These are phyloP conservation scores for Crataegus laevigata DNA, from an alignment of 306 rosid genomes.

Conservation along the genomic window DNA sequence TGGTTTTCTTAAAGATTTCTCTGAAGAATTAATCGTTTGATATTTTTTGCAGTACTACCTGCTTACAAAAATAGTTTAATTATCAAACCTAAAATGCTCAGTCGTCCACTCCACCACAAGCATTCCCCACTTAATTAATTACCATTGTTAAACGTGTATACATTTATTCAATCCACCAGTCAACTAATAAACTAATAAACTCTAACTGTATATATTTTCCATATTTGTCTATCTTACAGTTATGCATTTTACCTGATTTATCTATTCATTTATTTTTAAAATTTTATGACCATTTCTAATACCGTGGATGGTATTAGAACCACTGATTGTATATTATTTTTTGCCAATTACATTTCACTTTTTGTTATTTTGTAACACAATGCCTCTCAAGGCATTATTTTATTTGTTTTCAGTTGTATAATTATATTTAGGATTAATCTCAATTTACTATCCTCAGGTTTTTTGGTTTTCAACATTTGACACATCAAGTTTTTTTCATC, in stretches of 20 bases:
- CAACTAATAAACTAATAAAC: background rate
- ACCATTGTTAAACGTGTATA: too few species aligned
- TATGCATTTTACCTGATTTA: too few species aligned
- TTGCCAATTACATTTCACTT: background rate
- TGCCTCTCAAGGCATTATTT: background rate
- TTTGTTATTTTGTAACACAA: background rate
- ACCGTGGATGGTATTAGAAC: too few species aligned
- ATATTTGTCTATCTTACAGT: too few species aligned
- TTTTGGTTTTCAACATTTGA: too few species aligned
- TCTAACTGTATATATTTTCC: too few species aligned
- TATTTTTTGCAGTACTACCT: background rate
- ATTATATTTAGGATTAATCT: too few species aligned
- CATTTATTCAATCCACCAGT: background rate
- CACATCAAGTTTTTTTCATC: too few species aligned
- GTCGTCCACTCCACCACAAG: background rate
- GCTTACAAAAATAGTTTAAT: background rate
- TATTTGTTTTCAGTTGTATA: background rate
- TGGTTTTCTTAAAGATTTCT: background rate
- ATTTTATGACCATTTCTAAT: too few species aligned
- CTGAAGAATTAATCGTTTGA: background rate
- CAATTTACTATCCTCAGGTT: too few species aligned
- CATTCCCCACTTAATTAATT: too few species aligned
- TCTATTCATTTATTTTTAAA: too few species aligned
- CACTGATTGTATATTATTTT: background rate
- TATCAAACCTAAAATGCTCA: background rate